Base-by-base conservation (phyloP, 768 basidiomycete species). In the Lentinula lateritia region DNA sequence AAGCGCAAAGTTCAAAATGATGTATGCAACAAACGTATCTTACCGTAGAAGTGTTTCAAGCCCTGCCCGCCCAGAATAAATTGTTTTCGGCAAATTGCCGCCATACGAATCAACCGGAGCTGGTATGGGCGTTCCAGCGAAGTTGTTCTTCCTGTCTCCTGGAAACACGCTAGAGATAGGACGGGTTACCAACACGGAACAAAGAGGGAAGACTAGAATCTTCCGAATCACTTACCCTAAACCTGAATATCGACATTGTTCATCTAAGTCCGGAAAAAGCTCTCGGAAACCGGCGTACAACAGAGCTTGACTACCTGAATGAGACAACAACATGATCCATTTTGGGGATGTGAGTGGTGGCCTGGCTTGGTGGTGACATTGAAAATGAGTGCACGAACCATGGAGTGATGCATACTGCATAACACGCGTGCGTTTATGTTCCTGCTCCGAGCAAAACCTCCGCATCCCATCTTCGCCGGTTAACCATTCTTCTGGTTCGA, bases 401-500 rank as follows among this genome's bases (percentile, higher is more conserved):
- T 67, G 66, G 3, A 60, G 8, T 6, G 63, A 57, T n/a, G 36
- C 9, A 32, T 67, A 67, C 41, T 69, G 68, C 20, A 62, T 50
- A 1, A 69, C 61, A 13, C 67, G 58, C 8, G 64, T 36, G 5
- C 68, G 66, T 8, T 32, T 52, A 34, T 66, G 38, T 20, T 50
- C 41, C 28, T 61, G 66, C 9, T 52, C 32, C 20, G 54, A 41
- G 32, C 38, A 23, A 36, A 57, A 38, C 13, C 32, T 52, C 1
- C 35, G 34, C 15, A 45, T 58, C 9, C 50, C 66, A 5, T 63
- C 63, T 35, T 66, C 61, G 10, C 59, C 64, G 13, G 48, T 43
- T 6, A 66, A 34, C 67, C 67, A 68, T 41, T 39, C 62, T 48
- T 72, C 71, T 3, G 71, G 60, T 52, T 72, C 71, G 16, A 72